Percentiles rank a stretch among this genome's conserved stretches.
Evolutionary conservation across 139 green algal species (phyloP).

Genomic region (Mesostigma viride): DNA sequence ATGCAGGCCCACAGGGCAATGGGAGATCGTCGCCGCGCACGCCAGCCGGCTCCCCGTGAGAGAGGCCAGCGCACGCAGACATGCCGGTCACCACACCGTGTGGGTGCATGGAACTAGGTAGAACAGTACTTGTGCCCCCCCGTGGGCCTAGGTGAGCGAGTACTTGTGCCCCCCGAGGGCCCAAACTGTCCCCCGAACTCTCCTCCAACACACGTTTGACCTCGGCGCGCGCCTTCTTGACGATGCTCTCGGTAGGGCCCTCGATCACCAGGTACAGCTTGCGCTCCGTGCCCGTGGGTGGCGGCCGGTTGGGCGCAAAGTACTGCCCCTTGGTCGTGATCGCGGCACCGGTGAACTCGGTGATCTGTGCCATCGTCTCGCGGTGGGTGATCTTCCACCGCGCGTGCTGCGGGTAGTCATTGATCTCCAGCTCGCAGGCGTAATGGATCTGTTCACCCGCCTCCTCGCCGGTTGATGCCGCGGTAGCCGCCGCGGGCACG

Average conservation of each 20-base stretch:
- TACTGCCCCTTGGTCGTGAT: constrained; percentile 69
- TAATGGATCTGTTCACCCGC: constrained; percentile 43
- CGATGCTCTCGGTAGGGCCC: constrained; percentile 30
- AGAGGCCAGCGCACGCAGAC: too few species aligned
- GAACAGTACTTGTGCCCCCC: too few species aligned
- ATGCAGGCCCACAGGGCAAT: too few species aligned
- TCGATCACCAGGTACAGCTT: constrained; percentile 94
- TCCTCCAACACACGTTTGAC: constrained; percentile 27
- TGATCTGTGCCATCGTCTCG: constrained; percentile 71
- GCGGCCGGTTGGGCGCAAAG: constrained; percentile 37
- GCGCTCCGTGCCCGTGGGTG: constrained; percentile 64
- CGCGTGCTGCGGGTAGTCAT: constrained; percentile 94
- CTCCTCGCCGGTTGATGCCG: constrained; percentile 16
- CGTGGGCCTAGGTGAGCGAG: too few species aligned
- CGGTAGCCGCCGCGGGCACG: constrained; percentile 6
- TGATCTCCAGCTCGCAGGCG: constrained; percentile 92
- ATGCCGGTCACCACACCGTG: too few species aligned
- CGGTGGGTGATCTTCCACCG: constrained; percentile 79
- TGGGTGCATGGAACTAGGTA: too few species aligned
- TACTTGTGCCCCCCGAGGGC: too few species aligned
- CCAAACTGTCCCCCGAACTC: too few species aligned
- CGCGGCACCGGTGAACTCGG: constrained; percentile 71
- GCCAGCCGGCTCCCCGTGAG: too few species aligned
- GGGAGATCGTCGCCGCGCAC: too few species aligned
- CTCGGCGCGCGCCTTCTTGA: constrained; percentile 31